Evolutionary conservation across 345 rosid species (phyloP), one percentile per base, ranked within the genome.

Genomic region (Alliaria petiolata): DNA sequence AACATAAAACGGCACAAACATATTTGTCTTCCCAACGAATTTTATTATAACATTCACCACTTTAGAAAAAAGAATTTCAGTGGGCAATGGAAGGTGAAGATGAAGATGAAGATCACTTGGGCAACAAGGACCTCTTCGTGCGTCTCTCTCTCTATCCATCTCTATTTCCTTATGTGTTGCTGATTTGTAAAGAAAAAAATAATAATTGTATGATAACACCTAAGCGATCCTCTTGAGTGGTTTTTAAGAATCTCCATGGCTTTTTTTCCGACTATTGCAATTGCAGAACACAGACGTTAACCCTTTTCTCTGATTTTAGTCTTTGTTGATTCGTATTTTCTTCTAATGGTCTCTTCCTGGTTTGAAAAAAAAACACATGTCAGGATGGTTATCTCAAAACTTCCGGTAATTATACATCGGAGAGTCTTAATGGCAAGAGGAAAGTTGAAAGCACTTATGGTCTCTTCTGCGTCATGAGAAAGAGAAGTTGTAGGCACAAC

Each of bases 391-490:
- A 40, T 40, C 45, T n/a, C 45, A 35, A 51, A 26, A n/a, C 15
- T 51, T 52, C 28, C 4, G 53, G 26, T 20, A 5, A 6, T 22
- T 5, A 53, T 53, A 39, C 67, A 28, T 28, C 61, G 8, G 68
- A 61, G 53, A 57, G 60, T 65, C 25, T n/a, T 3, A 66, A 38
- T 58, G 11, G 20, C 46, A 74, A 74, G 65, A 74, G 72, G 45
- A 66, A 74, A 74, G 2, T 30, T 49, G 78, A 66, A 74, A 74
- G 61, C 13, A 9, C 1, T 0, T 62, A 16, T 9, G 67, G 40
- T 11, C 62, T 74, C 20, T 74, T 74, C 39, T 58, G 62, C 68
- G 61, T 66, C 50, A 47, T 66, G 72, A 74, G 46, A 40, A 74
- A 74, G 72, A 66, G 67, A 66, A 20, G 6, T 49, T 19, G 53